Base-by-base conservation (phyloP, 352 stramenopile species). In the Phytopythium aichiense region DNA sequence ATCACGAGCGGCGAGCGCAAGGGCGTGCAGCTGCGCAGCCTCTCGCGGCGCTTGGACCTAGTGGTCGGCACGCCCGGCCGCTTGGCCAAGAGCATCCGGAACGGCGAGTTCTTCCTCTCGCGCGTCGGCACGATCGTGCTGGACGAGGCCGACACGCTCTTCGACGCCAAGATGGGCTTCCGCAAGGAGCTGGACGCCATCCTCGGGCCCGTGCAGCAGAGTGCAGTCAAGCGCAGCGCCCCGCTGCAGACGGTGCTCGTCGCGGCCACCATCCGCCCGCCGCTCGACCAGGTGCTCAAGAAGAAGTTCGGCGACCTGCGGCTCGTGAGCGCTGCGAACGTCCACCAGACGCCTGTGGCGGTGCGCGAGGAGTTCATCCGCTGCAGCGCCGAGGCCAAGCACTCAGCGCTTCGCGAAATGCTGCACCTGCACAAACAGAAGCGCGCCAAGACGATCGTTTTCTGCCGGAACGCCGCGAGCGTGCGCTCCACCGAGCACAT, bases 101-200 rank as follows among this genome's bases (percentile, higher is more conserved):
- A 78, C 25, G 72, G 74, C 22, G 81, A 92, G 52, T 80, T 95
- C 56, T 91, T 83, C 28, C 66, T 95, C n/a, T 93, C 84, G n/a
- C 76, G 72, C 4, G 72, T 93, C 43, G 62, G 76, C 38, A 90
- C 80, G 5, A 55, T 93, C 50, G 77, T 93, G 40, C 56, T 91
- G 8, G 86, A 95, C 59, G 86, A 95, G 60, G 86, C 86, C 9
- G 86, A 95, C 49, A 93, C 81, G 56, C 56, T 95, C 2, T 77
- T 95, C 22, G 84, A 93, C 58, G 80, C 78, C 46, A 93, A 92
- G 56, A 91, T 92, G 81, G 86, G 86, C 9, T 95, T 95, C 60
- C 73, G 77, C 4, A 79, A 68, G 25, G 81, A 92, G 60, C 64
- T 95, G 18, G 84, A 95, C 58, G 79, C 74, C 9, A 79, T 95